phyloP scores from a whole-genome alignment of 2,329 filamentous ascomycete species.

The Venturia oleaginea region DNA sequence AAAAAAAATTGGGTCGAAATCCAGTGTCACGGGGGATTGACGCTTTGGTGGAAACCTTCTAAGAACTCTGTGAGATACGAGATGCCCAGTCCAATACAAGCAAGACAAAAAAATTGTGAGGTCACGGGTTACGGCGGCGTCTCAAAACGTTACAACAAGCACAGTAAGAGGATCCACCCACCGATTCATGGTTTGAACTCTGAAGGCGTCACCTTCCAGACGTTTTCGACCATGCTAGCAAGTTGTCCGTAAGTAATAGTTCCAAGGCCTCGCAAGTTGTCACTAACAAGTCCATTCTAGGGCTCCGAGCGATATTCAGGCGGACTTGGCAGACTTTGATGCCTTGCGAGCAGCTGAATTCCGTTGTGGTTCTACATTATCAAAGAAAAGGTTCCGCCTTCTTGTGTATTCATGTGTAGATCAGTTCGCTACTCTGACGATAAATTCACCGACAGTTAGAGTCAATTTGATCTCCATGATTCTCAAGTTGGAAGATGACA shows the following conservation, averaged over 20 bases:
- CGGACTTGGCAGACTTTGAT: neutral
- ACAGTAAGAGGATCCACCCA: neutral
- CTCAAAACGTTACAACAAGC: neutral
- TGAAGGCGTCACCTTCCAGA: neutral
- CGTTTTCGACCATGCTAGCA: neutral
- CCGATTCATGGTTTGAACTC: neutral
- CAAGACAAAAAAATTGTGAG: neutral
- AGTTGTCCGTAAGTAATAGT: neutral
- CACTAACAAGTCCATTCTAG: neutral
- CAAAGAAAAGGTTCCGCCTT: neutral
- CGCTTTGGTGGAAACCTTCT: neutral
- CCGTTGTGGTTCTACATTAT: neutral
- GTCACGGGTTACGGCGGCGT: neutral
- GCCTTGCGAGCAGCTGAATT: neutral
- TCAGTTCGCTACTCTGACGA: neutral
- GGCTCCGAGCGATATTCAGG: neutral
- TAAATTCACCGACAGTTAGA: neutral
- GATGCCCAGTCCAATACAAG: neutral
- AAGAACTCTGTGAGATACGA: neutral
- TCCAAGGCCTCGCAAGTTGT: neutral
- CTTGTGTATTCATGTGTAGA: neutral
- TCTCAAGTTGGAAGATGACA: neutral
- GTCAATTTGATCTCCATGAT: neutral
- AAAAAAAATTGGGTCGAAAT: neutral
- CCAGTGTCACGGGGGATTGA: neutral